Evolutionary conservation across 176 grass and related monocot species (phyloP).

Genomic region (Juncus inflexus): DNA sequence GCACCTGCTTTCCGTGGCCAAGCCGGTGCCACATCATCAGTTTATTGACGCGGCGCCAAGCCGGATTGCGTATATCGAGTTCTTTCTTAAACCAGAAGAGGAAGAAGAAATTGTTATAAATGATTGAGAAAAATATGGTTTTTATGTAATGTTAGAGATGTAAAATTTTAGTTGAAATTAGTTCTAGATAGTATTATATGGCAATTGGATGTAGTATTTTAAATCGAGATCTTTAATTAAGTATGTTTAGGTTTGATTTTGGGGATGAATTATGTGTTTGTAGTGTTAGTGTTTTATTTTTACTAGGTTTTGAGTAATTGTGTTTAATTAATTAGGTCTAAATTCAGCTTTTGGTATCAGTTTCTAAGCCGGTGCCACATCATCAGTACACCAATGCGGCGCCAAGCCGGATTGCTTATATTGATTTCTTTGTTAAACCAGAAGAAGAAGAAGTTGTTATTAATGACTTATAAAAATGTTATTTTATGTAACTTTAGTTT

Average conservation of each 20-base stretch:
- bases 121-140: too few relatives aligned
- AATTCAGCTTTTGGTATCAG: conserved; percentile 83
- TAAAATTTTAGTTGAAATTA: too few relatives aligned
- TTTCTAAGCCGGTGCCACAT: conserved; percentile 44
- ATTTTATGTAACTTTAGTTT: too few relatives aligned
- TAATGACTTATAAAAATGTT: too few relatives aligned
- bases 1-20: conserved; percentile 72
- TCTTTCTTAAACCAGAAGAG: conserved; percentile 84
- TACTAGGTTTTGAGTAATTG: too few relatives aligned
- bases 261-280: too few relatives aligned
- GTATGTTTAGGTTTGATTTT: too few relatives aligned
- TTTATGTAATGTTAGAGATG: too few relatives aligned
- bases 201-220: too few relatives aligned
- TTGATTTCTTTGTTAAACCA: conserved; percentile 85
- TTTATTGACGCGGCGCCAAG: conserved; percentile 49
- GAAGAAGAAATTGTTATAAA: conserved; percentile 20
- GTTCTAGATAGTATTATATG: conserved; percentile 38
- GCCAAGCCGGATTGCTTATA: conserved; percentile 76
- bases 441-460: conserved; percentile 47
- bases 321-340: conserved; percentile 33
- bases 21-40: conserved; percentile 41
- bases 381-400: conserved; percentile 45
- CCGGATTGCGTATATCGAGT: conserved; percentile 85
- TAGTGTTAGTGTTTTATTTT: too few relatives aligned
- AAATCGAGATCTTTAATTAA: too few relatives aligned